Evolutionary conservation across 2,329 filamentous ascomycete genomes (phyloP), one percentile per base, ranked within the genome.

Genomic region (Paraconiothyrium sp.): DNA sequence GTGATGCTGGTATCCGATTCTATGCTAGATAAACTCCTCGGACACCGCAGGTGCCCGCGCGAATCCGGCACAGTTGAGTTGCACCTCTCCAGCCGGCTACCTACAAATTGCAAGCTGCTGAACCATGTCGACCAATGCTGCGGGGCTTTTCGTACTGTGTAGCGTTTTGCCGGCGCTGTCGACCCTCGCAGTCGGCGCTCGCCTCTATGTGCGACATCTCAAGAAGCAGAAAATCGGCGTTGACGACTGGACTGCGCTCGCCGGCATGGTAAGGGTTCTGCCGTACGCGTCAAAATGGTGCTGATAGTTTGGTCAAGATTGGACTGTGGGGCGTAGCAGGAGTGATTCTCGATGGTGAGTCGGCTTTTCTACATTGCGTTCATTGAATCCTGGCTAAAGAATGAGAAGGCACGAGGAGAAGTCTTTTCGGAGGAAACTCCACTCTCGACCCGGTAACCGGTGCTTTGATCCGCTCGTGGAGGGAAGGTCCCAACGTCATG

Each of bases 181-280:
- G n/a, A 54, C 54, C 32, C 16, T 41, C 22, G 54, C 54, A 8
- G 54, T 61, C 8, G 20, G 56, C 4, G 59, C 59, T 27, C 59
- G 59, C n/a, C 34, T 54, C 47, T 47, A 52, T 32, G 59, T 61
- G 10, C 59, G 59, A 4, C 39, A 43, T 8, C 16, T 52, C 4
- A 56, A 58, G 32, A 61, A 61, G 41, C 54, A 56, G 20, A 48
- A 52, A 20, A 35, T 61, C 22, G 11, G 46, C 16, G 44, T 54
- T 16, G 59, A 61, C 34, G 59, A 61, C 48, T 57, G 59, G 54
- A 61, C 59, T 37, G 54, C 59, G 11, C 41, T 46, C 8, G 59
- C 20, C 6, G 59, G 59, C 14, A 20, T 57, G 37, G 59, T 61
- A 52, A 54, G 59, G 34, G 6, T 44, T 13, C 11, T 30, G 10